Evolutionary conservation across 768 basidiomycete genomes (phyloP), one percentile per base, ranked within the genome.

Genomic region (Auriscalpium vulgare): DNA sequence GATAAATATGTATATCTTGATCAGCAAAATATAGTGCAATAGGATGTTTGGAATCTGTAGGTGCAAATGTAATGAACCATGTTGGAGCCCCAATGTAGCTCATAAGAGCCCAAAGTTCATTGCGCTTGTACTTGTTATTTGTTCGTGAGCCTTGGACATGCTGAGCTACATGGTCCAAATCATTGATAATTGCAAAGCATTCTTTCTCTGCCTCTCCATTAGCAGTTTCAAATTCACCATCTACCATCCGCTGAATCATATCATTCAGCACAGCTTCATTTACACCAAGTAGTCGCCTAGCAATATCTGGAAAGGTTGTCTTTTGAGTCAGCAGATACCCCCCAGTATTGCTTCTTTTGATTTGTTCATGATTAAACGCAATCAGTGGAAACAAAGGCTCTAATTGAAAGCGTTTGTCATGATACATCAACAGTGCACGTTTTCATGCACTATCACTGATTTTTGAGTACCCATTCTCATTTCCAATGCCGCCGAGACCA

Each of bases 331-430:
- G 16, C 9, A 65, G 40, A 38, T 47, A 73, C 3, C 72, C 65
- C 6, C 65, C 68, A 0, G 54, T 63, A 0, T 65, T 60, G 3
- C 67, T 62, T 0, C 51, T 54, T 47, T 66, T 71, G 4, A 75
- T 67, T 51, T 76, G 76, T 34, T 70, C 57, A 48, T 75, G 70
- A 51, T 70, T 75, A 54, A 75, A 75, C 0, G 67, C 72, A 17
- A 74, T 56, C 37, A 75, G 69, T 1, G 72, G 64, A 57, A 75
- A 77, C 17, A 67, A 56, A 1, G 61, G 10, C 54, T 76, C 74
- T 1, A 19, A 56, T 56, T 76, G 76, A 62, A 77, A 77, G 0
- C 68, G 58, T 47, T 72, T 72, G 52, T 75, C 74, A 53, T 71
- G 66, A 58, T 74, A 76, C 69, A 72, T 67, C 0, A 77, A 56